Percentiles rank a stretch among this genome's conserved stretches.
Conservation (phyloP, 306 rosid species). For the Cucumis cinereus region DNA sequence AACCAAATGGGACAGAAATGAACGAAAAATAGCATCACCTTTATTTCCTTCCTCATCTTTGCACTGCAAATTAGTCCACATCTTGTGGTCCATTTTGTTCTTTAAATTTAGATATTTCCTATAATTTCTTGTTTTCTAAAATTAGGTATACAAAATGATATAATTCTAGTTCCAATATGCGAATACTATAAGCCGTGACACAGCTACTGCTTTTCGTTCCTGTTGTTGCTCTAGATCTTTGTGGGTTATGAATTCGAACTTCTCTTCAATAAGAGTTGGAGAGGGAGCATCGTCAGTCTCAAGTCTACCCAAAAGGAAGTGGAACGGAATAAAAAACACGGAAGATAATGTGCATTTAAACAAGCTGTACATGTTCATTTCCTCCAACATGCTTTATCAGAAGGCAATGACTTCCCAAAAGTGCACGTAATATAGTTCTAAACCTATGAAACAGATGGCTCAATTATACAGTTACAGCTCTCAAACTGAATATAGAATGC, state of each 20-base stretch:
- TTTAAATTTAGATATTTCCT: neutral
- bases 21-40: neutral
- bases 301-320: neutral
- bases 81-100: constrained; percentile 5
- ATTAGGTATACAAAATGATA: neutral
- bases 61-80: neutral
- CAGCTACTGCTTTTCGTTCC: neutral
- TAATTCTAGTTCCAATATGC: neutral
- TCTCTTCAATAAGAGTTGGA: neutral
- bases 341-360: neutral
- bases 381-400: neutral
- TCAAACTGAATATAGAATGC: neutral
- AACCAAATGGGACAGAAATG: neutral
- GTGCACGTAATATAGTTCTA: neutral
- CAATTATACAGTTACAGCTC: neutral
- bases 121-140: neutral
- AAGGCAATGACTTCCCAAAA: neutral
- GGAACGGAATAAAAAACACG: neutral
- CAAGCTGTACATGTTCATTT: neutral
- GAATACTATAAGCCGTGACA: neutral
- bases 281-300: neutral
- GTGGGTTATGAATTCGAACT: neutral
- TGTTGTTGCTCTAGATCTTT: neutral
- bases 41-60: neutral
- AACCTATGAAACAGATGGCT: neutral